These are phyloP conservation scores for Thalassiosira mediterranea DNA, from an alignment of 352 stramenopile species.

Conservation along the genomic window DNA sequence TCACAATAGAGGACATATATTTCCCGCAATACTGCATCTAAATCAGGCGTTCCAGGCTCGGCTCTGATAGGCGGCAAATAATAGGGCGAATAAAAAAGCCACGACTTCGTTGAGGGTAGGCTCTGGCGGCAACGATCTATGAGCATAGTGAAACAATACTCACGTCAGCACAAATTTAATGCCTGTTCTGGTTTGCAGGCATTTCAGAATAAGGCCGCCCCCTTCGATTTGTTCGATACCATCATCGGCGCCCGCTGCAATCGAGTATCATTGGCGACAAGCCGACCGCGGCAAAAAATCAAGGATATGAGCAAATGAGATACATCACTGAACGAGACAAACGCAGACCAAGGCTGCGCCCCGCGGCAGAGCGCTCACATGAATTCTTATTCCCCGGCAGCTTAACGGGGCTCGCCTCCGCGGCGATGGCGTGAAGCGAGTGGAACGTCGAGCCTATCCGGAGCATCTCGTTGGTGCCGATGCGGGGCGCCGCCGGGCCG, in stretches of 20 bases:
- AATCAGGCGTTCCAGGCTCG: constrained; percentile 62
- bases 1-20: constrained; percentile 83
- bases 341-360: too few relatives aligned
- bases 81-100: too few relatives aligned
- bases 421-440: constrained; percentile 79
- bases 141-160: constrained; percentile 37
- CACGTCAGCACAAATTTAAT: constrained; percentile 84
- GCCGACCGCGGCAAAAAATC: too few relatives aligned
- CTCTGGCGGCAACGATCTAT: not conserved
- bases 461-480: constrained; percentile 82
- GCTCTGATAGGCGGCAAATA: constrained; percentile 44
- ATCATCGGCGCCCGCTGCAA: constrained; percentile 71
- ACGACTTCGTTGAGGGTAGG: too few relatives aligned
- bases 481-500: constrained; percentile 60
- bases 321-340: too few relatives aligned
- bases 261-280: constrained; percentile 2
- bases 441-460: constrained; percentile 84
- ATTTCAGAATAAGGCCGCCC: constrained; percentile 65
- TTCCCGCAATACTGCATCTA: constrained; percentile 72
- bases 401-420: constrained; percentile 70
- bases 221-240: constrained; percentile 83
- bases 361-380: too few relatives aligned
- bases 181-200: constrained; percentile 80
- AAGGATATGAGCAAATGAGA: not conserved
- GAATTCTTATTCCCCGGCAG: constrained; percentile 72